These are phyloP conservation scores for Tylopilus sp. DNA, from an alignment of 1,284 basidiomycete genomes.

Conservation along the genomic window DNA sequence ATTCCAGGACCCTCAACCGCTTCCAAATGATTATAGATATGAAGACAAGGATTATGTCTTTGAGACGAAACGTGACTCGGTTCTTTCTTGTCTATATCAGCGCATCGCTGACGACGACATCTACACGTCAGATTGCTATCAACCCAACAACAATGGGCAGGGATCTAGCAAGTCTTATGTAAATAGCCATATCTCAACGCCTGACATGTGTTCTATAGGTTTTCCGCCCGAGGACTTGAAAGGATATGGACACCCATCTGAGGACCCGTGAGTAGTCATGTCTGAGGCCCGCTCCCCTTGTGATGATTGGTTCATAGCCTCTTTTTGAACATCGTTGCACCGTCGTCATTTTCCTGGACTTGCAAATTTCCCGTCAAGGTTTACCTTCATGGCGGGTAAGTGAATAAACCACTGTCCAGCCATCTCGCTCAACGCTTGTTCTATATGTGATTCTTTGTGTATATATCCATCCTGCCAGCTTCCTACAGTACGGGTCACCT, in stretches of 20 bases:
- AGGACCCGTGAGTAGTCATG: constrained; percentile 54
- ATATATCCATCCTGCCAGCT: constrained; percentile 42
- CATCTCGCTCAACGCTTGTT: neutral
- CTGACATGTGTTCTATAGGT: constrained; percentile 1
- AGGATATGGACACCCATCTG: constrained; percentile 63
- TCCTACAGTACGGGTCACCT: constrained; percentile 79
- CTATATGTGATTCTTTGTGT: neutral
- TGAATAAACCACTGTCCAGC: neutral
- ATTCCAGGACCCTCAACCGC: constrained; percentile 60
- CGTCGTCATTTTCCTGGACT: constrained; percentile 50
- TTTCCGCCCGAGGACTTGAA: constrained; percentile 31
- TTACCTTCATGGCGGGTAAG: constrained; percentile 70
- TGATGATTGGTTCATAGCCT: constrained; percentile 39
- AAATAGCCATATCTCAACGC: neutral
- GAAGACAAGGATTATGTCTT: constrained; percentile 56
- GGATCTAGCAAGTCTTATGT: neutral
- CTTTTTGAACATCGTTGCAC: constrained; percentile 67
- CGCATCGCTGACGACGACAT: neutral
- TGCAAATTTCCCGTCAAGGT: constrained; percentile 61
- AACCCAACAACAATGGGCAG: constrained; percentile 58
- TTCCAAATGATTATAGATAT: constrained; percentile 56
- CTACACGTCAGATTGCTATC: constrained; percentile 47
- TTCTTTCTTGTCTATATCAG: neutral
- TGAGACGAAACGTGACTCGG: constrained; percentile 56
- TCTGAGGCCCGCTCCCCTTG: neutral